Percentiles rank a stretch among this genome's conserved stretches.
Evolutionary conservation across 1,284 basidiomycete genomes (phyloP).

Genomic region (Leccinum subrobustum): DNA sequence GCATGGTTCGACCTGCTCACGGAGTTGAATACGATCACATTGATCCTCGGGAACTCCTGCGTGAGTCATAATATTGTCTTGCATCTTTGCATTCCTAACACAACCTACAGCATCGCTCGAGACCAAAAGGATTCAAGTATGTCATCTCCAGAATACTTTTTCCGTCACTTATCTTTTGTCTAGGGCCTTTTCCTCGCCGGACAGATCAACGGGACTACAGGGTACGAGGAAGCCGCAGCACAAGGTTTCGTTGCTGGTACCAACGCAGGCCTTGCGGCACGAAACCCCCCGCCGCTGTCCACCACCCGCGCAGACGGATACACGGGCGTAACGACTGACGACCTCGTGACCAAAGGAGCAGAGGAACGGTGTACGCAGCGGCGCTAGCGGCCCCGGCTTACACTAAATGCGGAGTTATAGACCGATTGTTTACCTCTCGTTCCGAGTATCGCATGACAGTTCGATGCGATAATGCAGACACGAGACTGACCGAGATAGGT

Average conservation of each 20-base stretch:
- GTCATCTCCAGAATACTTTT: not conserved
- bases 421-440: constrained; percentile 91
- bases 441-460: constrained; percentile 89
- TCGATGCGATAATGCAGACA: constrained; percentile 86
- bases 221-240: constrained; percentile 90
- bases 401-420: constrained; percentile 38
- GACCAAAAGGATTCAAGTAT: constrained; percentile 75
- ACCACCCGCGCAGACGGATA: constrained; percentile 83
- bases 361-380: constrained; percentile 76
- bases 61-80: constrained; percentile 40
- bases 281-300: constrained; percentile 53
- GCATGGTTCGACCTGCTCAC: constrained; percentile 83
- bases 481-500: constrained; percentile 77
- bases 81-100: constrained; percentile 1
- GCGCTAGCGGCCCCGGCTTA: not conserved
- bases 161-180: not conserved
- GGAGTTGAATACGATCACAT: constrained; percentile 93
- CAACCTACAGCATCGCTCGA: constrained; percentile 67
- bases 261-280: constrained; percentile 78
- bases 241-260: constrained; percentile 85
- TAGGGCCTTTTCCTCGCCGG: constrained; percentile 84
- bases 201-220: constrained; percentile 90
- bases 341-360: constrained; percentile 82
- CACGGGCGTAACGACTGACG: constrained; percentile 88
- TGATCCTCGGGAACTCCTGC: constrained; percentile 78